Percentiles rank a stretch among this genome's conserved stretches.
phyloP scores from a whole-genome alignment of 441 rosid genomes.

The Gossypium gossypioides region DNA sequence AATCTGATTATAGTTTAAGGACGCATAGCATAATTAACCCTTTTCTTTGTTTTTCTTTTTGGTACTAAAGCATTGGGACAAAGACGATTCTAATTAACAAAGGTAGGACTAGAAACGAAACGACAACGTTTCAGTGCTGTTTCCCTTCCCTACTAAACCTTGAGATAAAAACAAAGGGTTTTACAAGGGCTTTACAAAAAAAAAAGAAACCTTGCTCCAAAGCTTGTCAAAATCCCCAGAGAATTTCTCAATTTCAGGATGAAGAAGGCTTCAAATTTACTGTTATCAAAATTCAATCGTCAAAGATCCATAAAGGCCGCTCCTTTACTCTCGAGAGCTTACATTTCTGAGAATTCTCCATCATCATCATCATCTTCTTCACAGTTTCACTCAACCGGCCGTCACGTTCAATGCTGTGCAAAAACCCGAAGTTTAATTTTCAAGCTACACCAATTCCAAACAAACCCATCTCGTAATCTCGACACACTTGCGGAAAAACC shows the following conservation, averaged over 20 bases:
- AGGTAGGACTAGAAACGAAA: background rate
- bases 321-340: conserved; percentile 21
- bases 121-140: background rate
- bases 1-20: background rate
- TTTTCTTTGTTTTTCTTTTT: background rate
- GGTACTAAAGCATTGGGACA: background rate
- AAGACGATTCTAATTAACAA: background rate
- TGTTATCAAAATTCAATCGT: conserved; percentile 34
- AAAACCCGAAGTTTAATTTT: conserved; percentile 27
- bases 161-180: background rate
- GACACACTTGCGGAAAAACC: conserved; percentile 40
- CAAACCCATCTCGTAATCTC: conserved; percentile 37
- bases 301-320: conserved; percentile 21
- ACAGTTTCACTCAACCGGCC: conserved; percentile 17
- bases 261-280: conserved; percentile 50
- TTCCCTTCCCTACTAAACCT: background rate
- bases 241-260: conserved; percentile 22
- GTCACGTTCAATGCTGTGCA: conserved; percentile 26
- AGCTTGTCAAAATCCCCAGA: background rate
- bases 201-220: background rate
- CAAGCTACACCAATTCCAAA: conserved; percentile 25
- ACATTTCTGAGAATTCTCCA: conserved; percentile 17
- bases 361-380: conserved; percentile 12
- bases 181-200: conserved; percentile 16
- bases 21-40: background rate